These are phyloP conservation scores for Pythium brassicae DNA, from an alignment of 352 stramenopile species.

Conservation along the genomic window DNA sequence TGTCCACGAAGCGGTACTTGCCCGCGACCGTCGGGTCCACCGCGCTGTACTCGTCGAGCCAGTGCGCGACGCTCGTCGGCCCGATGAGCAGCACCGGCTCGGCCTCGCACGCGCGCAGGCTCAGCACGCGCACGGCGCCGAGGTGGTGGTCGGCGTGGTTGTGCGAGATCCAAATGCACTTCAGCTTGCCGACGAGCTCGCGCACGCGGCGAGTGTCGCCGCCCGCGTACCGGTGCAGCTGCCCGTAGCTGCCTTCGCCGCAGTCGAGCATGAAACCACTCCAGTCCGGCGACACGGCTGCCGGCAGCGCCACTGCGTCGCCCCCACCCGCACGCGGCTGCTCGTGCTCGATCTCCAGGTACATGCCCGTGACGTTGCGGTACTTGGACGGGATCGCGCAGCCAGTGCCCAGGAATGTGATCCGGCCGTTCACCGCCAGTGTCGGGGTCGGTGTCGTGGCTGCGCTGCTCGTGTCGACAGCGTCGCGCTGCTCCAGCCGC, in stretches of 20 bases:
- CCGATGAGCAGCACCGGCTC: constrained; percentile 90
- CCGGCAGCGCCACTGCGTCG: background rate
- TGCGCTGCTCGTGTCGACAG: no score
- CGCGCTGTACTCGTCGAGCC: constrained; percentile 89
- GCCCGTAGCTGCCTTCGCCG: constrained; percentile 95
- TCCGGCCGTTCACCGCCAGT: constrained; percentile 19
- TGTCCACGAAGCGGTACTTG: constrained; percentile 89
- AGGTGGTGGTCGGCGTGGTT: constrained; percentile 98
- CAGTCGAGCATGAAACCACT: constrained; percentile 92
- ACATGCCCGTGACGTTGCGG: constrained; percentile 96
- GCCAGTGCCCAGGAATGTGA: constrained; percentile 96
- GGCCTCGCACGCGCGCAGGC: constrained; percentile 42
- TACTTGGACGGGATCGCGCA: constrained; percentile 98
- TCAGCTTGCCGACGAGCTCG: constrained; percentile 63
- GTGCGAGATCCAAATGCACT: constrained; percentile 97
- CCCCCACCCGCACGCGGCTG: no score
- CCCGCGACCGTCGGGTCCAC: constrained; percentile 71
- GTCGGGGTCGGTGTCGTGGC: no score
- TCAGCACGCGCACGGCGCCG: constrained; percentile 90
- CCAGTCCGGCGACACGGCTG: constrained; percentile 8
- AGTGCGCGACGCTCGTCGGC: constrained; percentile 82
- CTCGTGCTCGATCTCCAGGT: constrained; percentile 70
- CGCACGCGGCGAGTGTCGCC: constrained; percentile 36
- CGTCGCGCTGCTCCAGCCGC: background rate
- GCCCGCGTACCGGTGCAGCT: constrained; percentile 76